Base-by-base conservation (phyloP, 75 land plant genomes). In the Selaginella tamariscina region DNA sequence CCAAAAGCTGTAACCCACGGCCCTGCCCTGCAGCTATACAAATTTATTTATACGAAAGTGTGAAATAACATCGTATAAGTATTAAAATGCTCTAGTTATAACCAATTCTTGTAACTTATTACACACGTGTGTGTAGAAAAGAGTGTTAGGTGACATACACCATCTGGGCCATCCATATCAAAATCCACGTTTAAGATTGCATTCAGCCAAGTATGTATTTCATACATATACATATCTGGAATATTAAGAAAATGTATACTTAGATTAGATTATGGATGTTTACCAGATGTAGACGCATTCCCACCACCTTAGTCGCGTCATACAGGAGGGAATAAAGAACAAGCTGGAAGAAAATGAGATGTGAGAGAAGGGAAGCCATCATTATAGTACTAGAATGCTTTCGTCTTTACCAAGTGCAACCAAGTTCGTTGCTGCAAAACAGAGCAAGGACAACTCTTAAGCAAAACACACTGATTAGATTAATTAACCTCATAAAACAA, bases 291-390 rank as follows among this genome's bases (percentile, higher is more conserved):
- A 5, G 49, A 39, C 49, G 49, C 49, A 5, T 39, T 39, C 49
- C 49, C 49, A 39, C 49, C 49, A 5, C 15, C 11, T 5, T 5
- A 15, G 11, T 39, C 49, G 15, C 49, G 11, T 39, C 49, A 39
- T 15, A 5, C 49, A 5, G 49, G 11, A 39, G 49, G 49, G 49
- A 39, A 39, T 39, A 39, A 39, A 39, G 49, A 39, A 39, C 49
- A 39, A 39, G 49, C 49, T 39, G 49, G 49, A 39, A 39, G 49
- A 39, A 39, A 39, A 39, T 15, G 49, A 39, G 49, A 39, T 39
- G 49, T n/a, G 49, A 39, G 49, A 5, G 11, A 15, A 39, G 49
- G 49, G 5, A 39, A 5, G 5, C 49, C 49, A 5, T 15, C 49
- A 15, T 5, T 15, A 15, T 5, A 39, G 49, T 39, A 39, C 49